Conservation (phyloP, 768 basidiomycete genomes). For the Kwoniella mangroviensis region DNA sequence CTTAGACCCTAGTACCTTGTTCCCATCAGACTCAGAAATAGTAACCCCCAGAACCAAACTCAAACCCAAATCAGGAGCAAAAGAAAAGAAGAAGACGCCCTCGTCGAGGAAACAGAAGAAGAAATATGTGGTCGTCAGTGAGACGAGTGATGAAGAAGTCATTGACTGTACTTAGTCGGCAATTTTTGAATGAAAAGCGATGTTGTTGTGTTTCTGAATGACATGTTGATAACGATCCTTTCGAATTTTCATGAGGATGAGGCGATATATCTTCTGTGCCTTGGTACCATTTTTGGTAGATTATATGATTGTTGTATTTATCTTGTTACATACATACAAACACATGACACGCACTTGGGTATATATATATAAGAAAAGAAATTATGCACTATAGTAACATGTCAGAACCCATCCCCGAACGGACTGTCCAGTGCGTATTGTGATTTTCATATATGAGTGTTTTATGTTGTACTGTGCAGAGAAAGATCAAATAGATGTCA, state of each 20-base stretch:
- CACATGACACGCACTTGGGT: neutral
- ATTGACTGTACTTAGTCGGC: constrained; percentile 27
- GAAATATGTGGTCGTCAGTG: constrained; percentile 20
- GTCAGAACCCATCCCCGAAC: neutral
- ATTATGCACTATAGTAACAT: neutral
- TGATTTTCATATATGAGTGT: too few relatives aligned
- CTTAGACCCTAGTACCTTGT: neutral
- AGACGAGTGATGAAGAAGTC: constrained; percentile 22
- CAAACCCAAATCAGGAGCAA: too few relatives aligned
- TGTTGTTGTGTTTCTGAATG: neutral
- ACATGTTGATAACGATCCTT: neutral
- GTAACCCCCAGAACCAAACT: neutral
- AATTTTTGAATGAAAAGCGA: too few relatives aligned
- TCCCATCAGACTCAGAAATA: neutral
- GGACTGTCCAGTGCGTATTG: too few relatives aligned
- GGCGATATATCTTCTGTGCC: too few relatives aligned
- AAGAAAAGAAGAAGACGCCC: constrained; percentile 5
- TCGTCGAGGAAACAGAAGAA: constrained; percentile 20
- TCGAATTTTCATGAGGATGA: neutral
- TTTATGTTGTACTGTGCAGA: too few relatives aligned
- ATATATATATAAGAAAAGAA: neutral
- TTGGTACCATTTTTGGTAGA: too few relatives aligned
- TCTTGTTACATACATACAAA: constrained; percentile 1
- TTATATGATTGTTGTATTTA: neutral
- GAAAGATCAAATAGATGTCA: neutral